Percentiles rank a stretch among this genome's conserved stretches.
Conservation (phyloP, 768 basidiomycete genomes). For the Mycena sanguinolenta region DNA sequence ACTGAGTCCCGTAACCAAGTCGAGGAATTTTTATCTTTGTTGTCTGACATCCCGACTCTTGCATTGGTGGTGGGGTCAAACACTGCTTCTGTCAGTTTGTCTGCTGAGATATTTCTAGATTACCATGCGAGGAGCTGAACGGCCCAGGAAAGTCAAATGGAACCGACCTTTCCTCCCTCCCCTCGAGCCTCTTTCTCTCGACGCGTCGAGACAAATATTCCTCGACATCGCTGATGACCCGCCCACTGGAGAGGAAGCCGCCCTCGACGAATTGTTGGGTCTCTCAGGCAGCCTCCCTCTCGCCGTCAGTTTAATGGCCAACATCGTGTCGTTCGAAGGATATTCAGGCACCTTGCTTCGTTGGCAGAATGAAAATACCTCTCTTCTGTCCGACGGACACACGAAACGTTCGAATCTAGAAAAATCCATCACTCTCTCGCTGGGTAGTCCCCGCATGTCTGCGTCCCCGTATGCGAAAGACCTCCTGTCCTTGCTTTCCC, state of each 20-base stretch:
- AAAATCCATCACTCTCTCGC: conserved; percentile 18
- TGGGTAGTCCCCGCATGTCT: conserved; percentile 16
- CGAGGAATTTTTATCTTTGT: conserved; percentile 23
- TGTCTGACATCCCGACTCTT: conserved; percentile 19
- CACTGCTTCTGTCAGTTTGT: no score
- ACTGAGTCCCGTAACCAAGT: conserved; percentile 16
- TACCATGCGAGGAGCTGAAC: no score
- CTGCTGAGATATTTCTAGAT: no score
- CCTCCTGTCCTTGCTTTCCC: conserved; percentile 13
- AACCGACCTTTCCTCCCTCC: no score
- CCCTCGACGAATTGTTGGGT: neutral
- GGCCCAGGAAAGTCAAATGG: no score
- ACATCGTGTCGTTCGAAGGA: conserved; percentile 20
- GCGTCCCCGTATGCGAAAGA: neutral
- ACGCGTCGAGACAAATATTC: no score
- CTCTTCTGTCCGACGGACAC: conserved; percentile 11
- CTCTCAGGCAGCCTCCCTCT: conserved; percentile 21
- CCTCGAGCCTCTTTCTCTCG: no score
- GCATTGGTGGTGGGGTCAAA: conserved; percentile 22
- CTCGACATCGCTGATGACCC: no score
- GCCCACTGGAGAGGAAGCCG: neutral
- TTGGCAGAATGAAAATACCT: conserved; percentile 6
- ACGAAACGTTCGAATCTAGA: conserved; percentile 23
- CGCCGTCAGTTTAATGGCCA: conserved; percentile 13
- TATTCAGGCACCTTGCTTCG: conserved; percentile 6